phyloP scores from a whole-genome alignment of 371 early-diverging fungal species.

The Actinomortierella wolfii region DNA sequence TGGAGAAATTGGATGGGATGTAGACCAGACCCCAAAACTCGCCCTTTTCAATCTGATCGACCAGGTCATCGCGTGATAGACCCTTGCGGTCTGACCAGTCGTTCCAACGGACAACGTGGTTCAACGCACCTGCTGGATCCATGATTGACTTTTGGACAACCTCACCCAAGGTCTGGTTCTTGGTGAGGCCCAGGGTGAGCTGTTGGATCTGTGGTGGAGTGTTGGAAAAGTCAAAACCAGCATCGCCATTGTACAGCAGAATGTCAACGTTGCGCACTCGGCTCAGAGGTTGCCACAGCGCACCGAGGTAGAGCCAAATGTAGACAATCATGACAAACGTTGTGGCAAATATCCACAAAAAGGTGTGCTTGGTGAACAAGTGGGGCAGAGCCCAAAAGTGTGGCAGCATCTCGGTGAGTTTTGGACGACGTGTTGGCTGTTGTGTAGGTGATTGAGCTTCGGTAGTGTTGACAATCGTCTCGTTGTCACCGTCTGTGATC shows the following conservation, averaged over 20 bases:
- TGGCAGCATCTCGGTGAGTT: conserved; percentile 15
- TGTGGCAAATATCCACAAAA: conserved; percentile 20
- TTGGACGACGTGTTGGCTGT: conserved; percentile 6
- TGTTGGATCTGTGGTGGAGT: conserved; percentile 24
- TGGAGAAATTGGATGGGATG: conserved; percentile 52
- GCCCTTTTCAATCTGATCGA: conserved; percentile 40
- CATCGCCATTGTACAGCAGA: conserved; percentile 48
- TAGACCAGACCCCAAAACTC: conserved; percentile 48
- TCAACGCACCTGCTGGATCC: conserved; percentile 28
- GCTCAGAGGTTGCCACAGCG: conserved; percentile 49
- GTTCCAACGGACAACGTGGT: conserved; percentile 29
- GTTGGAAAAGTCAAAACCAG: conserved; percentile 47
- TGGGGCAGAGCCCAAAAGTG: conserved; percentile 43
- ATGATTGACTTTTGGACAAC: conserved; percentile 33
- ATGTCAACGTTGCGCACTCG: conserved; percentile 47
- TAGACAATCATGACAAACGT: conserved; percentile 45
- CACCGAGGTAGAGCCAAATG: conserved; percentile 49
- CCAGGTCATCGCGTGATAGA: conserved; percentile 30
- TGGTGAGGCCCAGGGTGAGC: conserved; percentile 31
- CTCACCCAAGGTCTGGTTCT: conserved; percentile 33
- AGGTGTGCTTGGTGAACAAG: conserved; percentile 29
- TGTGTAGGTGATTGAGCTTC: neutral
- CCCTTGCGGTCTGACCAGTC: conserved; percentile 26
- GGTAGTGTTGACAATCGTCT: too few relatives aligned
- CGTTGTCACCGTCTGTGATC: too few relatives aligned